Conservation (phyloP, 2,329 filamentous ascomycete genomes). For the Aspergillus unguis region DNA sequence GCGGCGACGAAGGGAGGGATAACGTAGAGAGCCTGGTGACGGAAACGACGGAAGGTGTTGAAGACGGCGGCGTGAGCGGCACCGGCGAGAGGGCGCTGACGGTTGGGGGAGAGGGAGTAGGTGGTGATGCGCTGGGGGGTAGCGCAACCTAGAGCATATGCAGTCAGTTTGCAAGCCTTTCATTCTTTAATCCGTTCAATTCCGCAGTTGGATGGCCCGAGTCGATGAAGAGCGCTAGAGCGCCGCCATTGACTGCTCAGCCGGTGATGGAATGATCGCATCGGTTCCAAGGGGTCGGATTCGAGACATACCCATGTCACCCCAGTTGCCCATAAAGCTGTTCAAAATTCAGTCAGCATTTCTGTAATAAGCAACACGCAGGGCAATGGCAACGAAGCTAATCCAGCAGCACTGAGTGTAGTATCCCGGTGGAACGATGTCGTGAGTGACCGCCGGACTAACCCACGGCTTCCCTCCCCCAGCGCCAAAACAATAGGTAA, state of each 20-base stretch:
- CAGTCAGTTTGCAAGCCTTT: not conserved
- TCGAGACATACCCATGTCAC: slow-evolving; percentile 64
- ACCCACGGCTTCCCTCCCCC: not conserved
- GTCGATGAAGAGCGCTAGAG: not conserved
- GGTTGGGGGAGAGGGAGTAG: slow-evolving; percentile 81
- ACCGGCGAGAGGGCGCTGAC: slow-evolving; percentile 81
- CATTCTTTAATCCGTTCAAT: not conserved
- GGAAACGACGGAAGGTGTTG: slow-evolving; percentile 88
- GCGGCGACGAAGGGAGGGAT: slow-evolving; percentile 72
- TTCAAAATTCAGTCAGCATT: slow-evolving; percentile 25
- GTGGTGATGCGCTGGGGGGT: slow-evolving; percentile 57
- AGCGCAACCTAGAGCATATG: slow-evolving; percentile 28
- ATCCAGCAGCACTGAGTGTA: not conserved
- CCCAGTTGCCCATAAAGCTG: slow-evolving; percentile 74
- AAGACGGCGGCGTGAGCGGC: slow-evolving; percentile 79
- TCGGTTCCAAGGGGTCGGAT: slow-evolving; percentile 8
- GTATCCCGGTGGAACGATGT: slow-evolving; percentile 4
- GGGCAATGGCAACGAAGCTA: not conserved
- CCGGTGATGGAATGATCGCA: not conserved
- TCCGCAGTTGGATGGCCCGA: not conserved
- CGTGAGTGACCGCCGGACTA: slow-evolving; percentile 11
- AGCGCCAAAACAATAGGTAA: slow-evolving; percentile 5
- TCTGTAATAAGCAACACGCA: not conserved
- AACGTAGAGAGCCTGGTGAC: slow-evolving; percentile 84
- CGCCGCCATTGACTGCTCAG: not conserved